Percentiles rank a stretch among this genome's conserved stretches.
Conservation (phyloP, 2,329 filamentous ascomycete species). For the Knufia petricola region DNA sequence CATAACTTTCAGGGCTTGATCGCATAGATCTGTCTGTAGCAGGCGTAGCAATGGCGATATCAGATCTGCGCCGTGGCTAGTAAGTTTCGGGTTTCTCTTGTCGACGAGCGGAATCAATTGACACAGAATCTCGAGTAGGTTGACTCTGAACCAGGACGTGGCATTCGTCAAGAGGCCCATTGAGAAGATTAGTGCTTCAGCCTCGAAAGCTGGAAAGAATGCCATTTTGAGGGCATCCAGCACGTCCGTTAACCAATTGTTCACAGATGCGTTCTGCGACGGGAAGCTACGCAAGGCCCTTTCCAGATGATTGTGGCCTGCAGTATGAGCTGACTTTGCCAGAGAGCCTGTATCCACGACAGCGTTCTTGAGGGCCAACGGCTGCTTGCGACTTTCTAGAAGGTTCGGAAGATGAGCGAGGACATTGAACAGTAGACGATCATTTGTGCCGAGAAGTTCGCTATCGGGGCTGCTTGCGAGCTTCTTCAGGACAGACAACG, state of each 20-base stretch:
- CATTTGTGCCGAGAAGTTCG: slow-evolving; percentile 69
- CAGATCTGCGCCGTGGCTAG: slow-evolving; percentile 82
- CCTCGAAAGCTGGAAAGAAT: slow-evolving; percentile 75
- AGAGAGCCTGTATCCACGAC: slow-evolving; percentile 35
- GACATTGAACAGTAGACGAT: slow-evolving; percentile 72
- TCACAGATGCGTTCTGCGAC: neutral
- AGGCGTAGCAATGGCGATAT: slow-evolving; percentile 86
- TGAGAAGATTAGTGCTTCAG: slow-evolving; percentile 76
- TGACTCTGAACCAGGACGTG: slow-evolving; percentile 78
- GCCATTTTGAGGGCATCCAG: slow-evolving; percentile 64
- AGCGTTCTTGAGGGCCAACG: slow-evolving; percentile 42
- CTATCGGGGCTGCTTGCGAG: slow-evolving; percentile 72
- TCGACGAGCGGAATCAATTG: slow-evolving; percentile 81
- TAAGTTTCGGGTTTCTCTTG: slow-evolving; percentile 83
- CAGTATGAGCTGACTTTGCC: neutral
- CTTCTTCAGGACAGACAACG: slow-evolving; percentile 66
- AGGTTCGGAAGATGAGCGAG: slow-evolving; percentile 87
- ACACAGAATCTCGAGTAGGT: slow-evolving; percentile 83
- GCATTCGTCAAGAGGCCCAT: slow-evolving; percentile 87
- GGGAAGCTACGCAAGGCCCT: neutral
- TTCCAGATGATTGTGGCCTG: neutral
- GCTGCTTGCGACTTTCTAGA: slow-evolving; percentile 62
- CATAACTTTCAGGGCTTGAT: slow-evolving; percentile 80
- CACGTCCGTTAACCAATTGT: slow-evolving; percentile 62
- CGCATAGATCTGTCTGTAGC: slow-evolving; percentile 85